Base-by-base conservation (phyloP, 2,329 filamentous ascomycete genomes). In the Alternaria sp. region DNA sequence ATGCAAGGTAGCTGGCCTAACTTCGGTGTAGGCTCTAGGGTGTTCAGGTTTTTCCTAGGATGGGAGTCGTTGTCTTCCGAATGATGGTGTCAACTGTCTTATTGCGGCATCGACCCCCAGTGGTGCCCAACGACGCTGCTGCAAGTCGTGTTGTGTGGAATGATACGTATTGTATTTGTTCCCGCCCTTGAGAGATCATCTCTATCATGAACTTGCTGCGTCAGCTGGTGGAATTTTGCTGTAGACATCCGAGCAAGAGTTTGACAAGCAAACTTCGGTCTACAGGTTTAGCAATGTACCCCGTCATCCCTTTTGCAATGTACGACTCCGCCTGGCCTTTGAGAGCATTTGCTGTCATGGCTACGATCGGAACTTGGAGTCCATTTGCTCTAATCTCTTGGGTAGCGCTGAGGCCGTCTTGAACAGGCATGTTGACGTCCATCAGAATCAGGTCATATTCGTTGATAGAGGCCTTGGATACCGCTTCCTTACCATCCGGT, bases 321-420 rank as follows among this genome's bases (percentile, higher is more conserved):
- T 86, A 88, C 10, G 77, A 80, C 49, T 88, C 86, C 5, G 80
- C 82, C 62, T 88, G 86, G 0, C 84, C 86, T 53, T 85, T 85
- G 17, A 88, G 77, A 0, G 86, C 86, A 63, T 87, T 86, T 0
- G 85, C 85, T 1, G 85, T 87, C 79, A 87, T 83, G 13, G 85
- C 86, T 19, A 88, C 81, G 43, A 87, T 86, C 0, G 85, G 85
- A 49, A 70, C 11, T 25, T 52, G 23, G 11, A 67, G 26, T 12
- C 65, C 67, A 63, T 65, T 63, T 49, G 57, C 66, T 62, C 72
- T 71, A 43, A 70, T 72, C 64, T 72, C 72, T 63, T 59, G 72
- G 55, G 71, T 79, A 58, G 63, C 69, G 57, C 62, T 74, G 57
- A 73, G 63, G 66, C 73, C 77, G 36, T 78, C 75, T 6, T 76